A percentile compares a stretch with the other conserved stretches of the same genome.
phyloP scores from a whole-genome alignment of 768 basidiomycete species.

The Mycena capillaripes region DNA sequence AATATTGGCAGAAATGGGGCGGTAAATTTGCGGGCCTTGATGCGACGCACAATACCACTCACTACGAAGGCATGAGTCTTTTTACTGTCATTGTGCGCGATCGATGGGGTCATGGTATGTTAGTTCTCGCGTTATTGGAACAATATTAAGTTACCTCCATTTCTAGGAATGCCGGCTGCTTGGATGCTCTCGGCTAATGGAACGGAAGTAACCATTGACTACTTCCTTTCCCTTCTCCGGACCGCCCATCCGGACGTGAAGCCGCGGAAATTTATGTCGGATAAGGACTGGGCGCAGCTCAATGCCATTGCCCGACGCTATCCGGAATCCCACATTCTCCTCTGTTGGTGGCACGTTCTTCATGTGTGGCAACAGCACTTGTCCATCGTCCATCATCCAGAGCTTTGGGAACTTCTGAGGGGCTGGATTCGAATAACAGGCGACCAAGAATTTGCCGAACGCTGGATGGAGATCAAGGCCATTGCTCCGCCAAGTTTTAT shows the following conservation, averaged over 20 bases:
- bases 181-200: slow-evolving; percentile 41
- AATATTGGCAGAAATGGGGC: slow-evolving; percentile 28
- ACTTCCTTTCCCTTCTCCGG: slow-evolving; percentile 13
- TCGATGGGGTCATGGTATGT: slow-evolving; percentile 22
- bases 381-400: slow-evolving; percentile 6
- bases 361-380: slow-evolving; percentile 48
- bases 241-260: neutral
- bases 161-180: slow-evolving; percentile 29
- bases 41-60: slow-evolving; percentile 33
- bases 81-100: slow-evolving; percentile 22
- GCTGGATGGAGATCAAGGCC: neutral
- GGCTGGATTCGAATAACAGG: slow-evolving; percentile 38
- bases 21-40: slow-evolving; percentile 27
- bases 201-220: slow-evolving; percentile 35
- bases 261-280: neutral
- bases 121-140: too few species aligned
- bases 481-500: neutral
- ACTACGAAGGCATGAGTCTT: slow-evolving; percentile 30
- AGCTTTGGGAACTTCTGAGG: slow-evolving; percentile 42
- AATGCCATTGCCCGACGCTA: neutral
- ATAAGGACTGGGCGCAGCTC: slow-evolving; percentile 5
- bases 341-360: slow-evolving; percentile 48
- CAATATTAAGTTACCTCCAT: too few species aligned
- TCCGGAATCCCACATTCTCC: slow-evolving; percentile 17
- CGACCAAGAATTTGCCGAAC: neutral